phyloP scores from a whole-genome alignment of 140 eudicot genomes.

The Stevia rebaudiana region DNA sequence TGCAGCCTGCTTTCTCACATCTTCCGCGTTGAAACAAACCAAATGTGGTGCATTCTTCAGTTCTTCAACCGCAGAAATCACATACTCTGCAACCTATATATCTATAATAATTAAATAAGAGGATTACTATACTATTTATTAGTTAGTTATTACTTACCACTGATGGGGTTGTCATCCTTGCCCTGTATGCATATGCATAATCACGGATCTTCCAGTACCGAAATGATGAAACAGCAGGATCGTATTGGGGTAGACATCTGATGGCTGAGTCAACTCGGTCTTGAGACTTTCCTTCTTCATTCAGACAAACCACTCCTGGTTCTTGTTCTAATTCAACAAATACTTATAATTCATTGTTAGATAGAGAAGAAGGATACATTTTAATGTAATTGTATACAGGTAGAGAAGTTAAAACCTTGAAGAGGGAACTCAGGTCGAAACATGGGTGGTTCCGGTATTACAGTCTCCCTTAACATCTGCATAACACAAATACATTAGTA shows the following conservation, averaged over 20 bases:
- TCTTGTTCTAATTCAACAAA: conserved; percentile 53
- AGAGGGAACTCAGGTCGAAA: conserved; percentile 93
- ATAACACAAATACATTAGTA: not conserved
- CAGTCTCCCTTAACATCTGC: conserved; percentile 72
- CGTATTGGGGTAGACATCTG: conserved; percentile 67
- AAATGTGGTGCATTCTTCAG: conserved; percentile 54
- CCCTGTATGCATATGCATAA: conserved; percentile 77
- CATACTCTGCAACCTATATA: conserved; percentile 69
- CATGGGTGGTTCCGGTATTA: conserved; percentile 96
- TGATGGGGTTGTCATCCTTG: conserved; percentile 67
- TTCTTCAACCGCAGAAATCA: conserved; percentile 72
- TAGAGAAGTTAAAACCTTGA: conserved; percentile 54
- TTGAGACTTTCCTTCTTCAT: conserved; percentile 66
- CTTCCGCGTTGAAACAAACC: conserved; percentile 69
- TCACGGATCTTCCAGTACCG: conserved; percentile 96
- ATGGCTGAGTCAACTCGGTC: conserved; percentile 69
- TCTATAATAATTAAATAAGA: not conserved
- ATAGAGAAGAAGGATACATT: no score
- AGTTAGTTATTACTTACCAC: conserved; percentile 39
- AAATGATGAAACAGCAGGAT: conserved; percentile 41
- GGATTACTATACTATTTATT: no score
- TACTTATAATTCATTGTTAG: no score
- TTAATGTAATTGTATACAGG: no score
- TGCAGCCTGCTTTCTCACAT: conserved; percentile 84
- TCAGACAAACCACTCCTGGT: conserved; percentile 45